Conservation (phyloP, 2,329 filamentous ascomycete species). For the Mycosphaerella sp. region DNA sequence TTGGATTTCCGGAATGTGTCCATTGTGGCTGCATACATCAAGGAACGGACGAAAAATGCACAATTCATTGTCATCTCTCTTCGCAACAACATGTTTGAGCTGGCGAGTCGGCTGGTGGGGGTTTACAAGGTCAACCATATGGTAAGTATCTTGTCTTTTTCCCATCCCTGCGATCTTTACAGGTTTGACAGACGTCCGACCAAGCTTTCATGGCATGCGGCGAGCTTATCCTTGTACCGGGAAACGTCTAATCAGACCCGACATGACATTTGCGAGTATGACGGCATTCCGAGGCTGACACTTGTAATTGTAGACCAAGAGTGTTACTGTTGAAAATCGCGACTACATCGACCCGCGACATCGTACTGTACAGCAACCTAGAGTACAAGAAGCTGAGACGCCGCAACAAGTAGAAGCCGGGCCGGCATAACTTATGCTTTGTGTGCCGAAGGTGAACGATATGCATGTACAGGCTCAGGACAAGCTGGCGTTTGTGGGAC, state of each 20-base stretch:
- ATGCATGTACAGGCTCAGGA: background rate
- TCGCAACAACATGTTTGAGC: conserved; percentile 99
- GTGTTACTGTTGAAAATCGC: conserved; percentile 48
- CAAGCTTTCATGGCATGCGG: background rate
- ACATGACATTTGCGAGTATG: background rate
- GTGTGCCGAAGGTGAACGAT: background rate
- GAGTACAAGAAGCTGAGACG: background rate
- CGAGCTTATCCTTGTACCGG: background rate
- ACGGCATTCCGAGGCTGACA: conserved; percentile 5
- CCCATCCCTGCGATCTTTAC: too few relatives aligned
- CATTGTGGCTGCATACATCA: conserved; percentile 99
- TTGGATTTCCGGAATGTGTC: conserved; percentile 96
- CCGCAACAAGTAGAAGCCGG: background rate
- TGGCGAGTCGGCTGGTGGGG: conserved; percentile 88
- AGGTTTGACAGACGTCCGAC: background rate
- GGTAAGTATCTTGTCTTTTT: conserved; percentile 39
- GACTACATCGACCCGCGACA: conserved; percentile 38
- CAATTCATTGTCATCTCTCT: conserved; percentile 98
- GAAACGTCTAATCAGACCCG: too few relatives aligned
- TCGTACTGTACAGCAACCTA: conserved; percentile 9
- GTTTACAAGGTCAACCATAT: conserved; percentile 99
- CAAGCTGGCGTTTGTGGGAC: background rate
- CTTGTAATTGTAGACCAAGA: conserved; percentile 42
- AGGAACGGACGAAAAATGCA: conserved; percentile 97
- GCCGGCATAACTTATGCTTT: background rate